phyloP scores from a whole-genome alignment of 2,329 filamentous ascomycete species.

The Ilyonectria sp. region DNA sequence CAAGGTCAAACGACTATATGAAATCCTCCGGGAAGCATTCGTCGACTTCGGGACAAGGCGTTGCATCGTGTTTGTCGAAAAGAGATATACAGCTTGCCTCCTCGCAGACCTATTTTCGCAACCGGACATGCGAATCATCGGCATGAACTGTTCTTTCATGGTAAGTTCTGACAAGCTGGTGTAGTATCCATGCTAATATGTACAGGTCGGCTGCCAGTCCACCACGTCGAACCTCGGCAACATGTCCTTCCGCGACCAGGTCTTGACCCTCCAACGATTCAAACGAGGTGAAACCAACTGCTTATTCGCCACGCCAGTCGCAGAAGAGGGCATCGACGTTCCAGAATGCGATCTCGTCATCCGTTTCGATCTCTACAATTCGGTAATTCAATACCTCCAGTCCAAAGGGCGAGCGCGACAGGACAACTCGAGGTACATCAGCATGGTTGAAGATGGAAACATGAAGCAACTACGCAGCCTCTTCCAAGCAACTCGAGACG shows the following conservation, averaged over 20 bases:
- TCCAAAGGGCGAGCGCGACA: slow-evolving; percentile 90
- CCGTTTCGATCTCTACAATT: slow-evolving; percentile 89
- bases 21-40: slow-evolving; percentile 76
- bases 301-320: slow-evolving; percentile 77
- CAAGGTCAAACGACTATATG: slow-evolving; percentile 78
- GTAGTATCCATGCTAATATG: not conserved
- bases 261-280: slow-evolving; percentile 79
- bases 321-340: slow-evolving; percentile 78
- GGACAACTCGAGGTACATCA: slow-evolving; percentile 82
- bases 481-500: slow-evolving; percentile 72
- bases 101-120: slow-evolving; percentile 78
- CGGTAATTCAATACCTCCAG: slow-evolving; percentile 95
- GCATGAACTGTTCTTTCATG: slow-evolving; percentile 74
- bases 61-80: slow-evolving; percentile 91
- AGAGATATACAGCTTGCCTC: slow-evolving; percentile 82
- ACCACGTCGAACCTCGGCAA: slow-evolving; percentile 67
- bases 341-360: slow-evolving; percentile 78
- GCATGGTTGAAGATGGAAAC: slow-evolving; percentile 85
- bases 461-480: slow-evolving; percentile 69
- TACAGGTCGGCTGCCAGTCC: slow-evolving; percentile 50
- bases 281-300: slow-evolving; percentile 73
- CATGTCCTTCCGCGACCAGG: slow-evolving; percentile 81
- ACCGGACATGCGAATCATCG: slow-evolving; percentile 66
- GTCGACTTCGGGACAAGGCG: slow-evolving; percentile 63
- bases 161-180: slow-evolving; percentile 57